Evolutionary conservation across 805 yeast genomes (phyloP), one percentile per base, ranked within the genome.

Genomic region (Suhomyces canberraensis): DNA sequence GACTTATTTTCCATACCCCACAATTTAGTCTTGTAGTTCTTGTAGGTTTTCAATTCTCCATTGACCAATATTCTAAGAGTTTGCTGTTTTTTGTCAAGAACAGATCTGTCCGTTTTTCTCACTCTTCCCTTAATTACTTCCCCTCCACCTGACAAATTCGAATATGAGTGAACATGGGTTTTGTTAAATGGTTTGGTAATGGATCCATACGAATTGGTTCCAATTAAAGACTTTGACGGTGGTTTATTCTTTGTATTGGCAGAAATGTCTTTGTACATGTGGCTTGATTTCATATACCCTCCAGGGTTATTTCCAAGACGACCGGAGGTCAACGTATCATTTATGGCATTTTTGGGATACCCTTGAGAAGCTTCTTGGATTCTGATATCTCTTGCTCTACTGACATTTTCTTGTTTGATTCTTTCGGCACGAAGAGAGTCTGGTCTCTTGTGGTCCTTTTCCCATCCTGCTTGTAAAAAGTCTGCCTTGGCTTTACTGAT

Each of bases 1-100:
- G 71, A 66, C 49, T 75, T 81, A 44, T 76, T 73, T 46, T 84
- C 89, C 42, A 78, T 73, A 3, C 98, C 98, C 98, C 98, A 91
- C 27, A 93, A 71, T 55, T 89, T 89, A 21, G 81, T 78, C 61
- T 89, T 88, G 48, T 73, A 74, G 46, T 81, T 67, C 48, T 76
- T 76, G 39, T 84, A 60, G 4, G 68, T 66, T 57, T 76, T 79
- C 36, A 77, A 60, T 31, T 61, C 73, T 5, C 81, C 87, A 50
- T 74, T 78, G 40, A 75, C 70, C 42, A 66, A 69, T 3, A 83
- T 71, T 47, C 97, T 71, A 44, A 86, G 68, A 0, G 95, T 81
- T 45, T 81, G 75, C 35, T 71, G 65, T 37, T 73, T 71, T 18
- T 56, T 47, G 11, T 45, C 42, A 25, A 73, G 43, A 4, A 44